These are phyloP conservation scores for Colletotrichum chrysophilum DNA, from an alignment of 2,329 filamentous ascomycete species.

Conservation along the genomic window DNA sequence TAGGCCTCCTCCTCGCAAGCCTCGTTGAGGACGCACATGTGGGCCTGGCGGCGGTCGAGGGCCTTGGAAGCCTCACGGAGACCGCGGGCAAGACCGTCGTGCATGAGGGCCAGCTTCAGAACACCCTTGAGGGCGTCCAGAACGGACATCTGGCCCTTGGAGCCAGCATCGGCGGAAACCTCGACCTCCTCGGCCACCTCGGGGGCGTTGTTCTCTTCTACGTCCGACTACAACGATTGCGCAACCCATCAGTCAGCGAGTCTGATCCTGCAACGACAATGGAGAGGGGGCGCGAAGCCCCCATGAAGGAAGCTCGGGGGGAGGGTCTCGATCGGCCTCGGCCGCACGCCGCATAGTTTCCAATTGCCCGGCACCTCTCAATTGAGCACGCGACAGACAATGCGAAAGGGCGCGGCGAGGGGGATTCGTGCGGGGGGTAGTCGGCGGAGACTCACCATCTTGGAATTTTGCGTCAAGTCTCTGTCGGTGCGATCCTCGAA, in stretches of 20 bases:
- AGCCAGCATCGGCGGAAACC: constrained; percentile 87
- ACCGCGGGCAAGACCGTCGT: constrained; percentile 98
- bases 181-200: constrained; percentile 90
- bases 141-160: constrained; percentile 94
- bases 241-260: constrained; percentile 22
- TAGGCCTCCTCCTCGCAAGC: constrained; percentile 99
- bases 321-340: neutral
- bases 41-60: constrained; percentile 96
- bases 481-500: constrained; percentile 73
- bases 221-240: constrained; percentile 80
- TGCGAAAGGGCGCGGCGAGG: neutral
- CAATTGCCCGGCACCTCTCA: neutral
- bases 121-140: constrained; percentile 99
- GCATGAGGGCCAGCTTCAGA: constrained; percentile 97
- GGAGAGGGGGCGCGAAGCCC: neutral
- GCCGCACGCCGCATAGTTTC: neutral
- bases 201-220: constrained; percentile 97
- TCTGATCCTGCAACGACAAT: neutral
- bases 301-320: neutral
- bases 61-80: constrained; percentile 99
- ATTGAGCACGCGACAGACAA: neutral
- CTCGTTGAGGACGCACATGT: constrained; percentile 99
- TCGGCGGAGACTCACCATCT: constrained; percentile 59
- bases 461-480: constrained; percentile 52
- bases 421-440: neutral